Evolutionary conservation across 352 stramenopile species (phyloP).

Genomic region (Pythium insidiosum): DNA sequence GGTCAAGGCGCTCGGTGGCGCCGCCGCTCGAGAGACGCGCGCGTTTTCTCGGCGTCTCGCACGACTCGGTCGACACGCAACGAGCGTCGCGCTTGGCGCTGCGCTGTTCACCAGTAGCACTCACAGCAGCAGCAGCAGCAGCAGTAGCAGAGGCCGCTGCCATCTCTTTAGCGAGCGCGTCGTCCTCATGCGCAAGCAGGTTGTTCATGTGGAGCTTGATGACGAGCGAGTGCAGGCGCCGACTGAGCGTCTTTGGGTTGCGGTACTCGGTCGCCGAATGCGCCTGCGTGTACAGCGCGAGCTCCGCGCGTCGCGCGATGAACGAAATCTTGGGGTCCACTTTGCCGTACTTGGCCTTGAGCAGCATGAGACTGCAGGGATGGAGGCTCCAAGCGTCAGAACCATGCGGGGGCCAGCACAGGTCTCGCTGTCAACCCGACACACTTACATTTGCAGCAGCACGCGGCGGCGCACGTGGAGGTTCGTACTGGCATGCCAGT

Average conservation of each 20-base stretch:
- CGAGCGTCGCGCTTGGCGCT: no score
- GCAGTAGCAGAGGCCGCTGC: no score
- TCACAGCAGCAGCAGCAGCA: no score
- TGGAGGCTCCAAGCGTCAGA: background rate
- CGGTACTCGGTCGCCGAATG: slow-evolving; percentile 21
- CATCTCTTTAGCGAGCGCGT: slow-evolving; percentile 7
- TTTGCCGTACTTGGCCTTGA: slow-evolving; percentile 28
- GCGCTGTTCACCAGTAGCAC: no score
- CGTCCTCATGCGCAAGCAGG: slow-evolving; percentile 14
- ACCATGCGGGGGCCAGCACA: background rate
- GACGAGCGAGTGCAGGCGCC: slow-evolving; percentile 24
- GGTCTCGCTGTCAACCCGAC: background rate
- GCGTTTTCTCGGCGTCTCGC: no score
- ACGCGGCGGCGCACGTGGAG: slow-evolving; percentile 19
- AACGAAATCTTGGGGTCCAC: slow-evolving; percentile 26
- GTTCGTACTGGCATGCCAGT: slow-evolving; percentile 18
- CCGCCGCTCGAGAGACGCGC: no score
- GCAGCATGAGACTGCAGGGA: slow-evolving; percentile 16
- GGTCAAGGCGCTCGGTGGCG: no score
- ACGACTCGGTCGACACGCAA: no score
- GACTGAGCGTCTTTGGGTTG: slow-evolving; percentile 23
- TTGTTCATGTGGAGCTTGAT: slow-evolving; percentile 27
- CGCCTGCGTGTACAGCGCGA: slow-evolving; percentile 24
- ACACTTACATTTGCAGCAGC: slow-evolving; percentile 25
- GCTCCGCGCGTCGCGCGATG: slow-evolving; percentile 23